Evolutionary conservation across 805 yeast genomes (phyloP), one percentile per base, ranked within the genome.

Genomic region (Candida adriatica): DNA sequence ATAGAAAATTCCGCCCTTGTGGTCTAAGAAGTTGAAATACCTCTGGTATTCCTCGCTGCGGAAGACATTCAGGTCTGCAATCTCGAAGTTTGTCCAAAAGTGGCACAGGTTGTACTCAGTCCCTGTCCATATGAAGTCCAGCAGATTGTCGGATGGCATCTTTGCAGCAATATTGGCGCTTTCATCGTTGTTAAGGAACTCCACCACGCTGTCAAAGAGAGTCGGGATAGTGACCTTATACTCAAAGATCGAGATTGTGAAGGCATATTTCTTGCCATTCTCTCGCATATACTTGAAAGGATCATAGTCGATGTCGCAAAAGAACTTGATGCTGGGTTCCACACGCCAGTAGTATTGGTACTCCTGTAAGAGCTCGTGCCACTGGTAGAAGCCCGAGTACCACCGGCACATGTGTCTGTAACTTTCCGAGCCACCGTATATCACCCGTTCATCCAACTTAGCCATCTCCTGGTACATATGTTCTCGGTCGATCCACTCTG

Each of bases 341-440:
- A 87, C 88, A 58, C 95, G 76, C 96, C 95, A 87, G 66, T 84
- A 85, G 71, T 80, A 86, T 49, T 79, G 83, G 67, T 79, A 87
- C 16, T 75, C 72, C 38, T 65, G 60, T 57, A 86, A 50, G 30
- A 76, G 58, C 31, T 70, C 73, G 52, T 83, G 85, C 54, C 79
- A 68, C 71, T 76, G 85, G 63, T 85, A 81, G 55, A 79, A 80
- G 1, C 95, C 95, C 13, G 87, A 73, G 56, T 82, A 87, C 58
- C 72, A 86, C 44, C 96, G 72, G 58, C 95, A 86, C 94, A 87
- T 83, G 59, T 83, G 90, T 52, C 94, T 75, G 61, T 85, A 86
- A 13, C 87, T 68, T 40, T 71, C 77, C 10, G 79, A 66, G 35
- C 67, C 80, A 33, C 94, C 95, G 55, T 84, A 86, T 34, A 82